Evolutionary conservation across 176 grass and related monocot genomes (phyloP).

Genomic region (Aegilops umbellulata): DNA sequence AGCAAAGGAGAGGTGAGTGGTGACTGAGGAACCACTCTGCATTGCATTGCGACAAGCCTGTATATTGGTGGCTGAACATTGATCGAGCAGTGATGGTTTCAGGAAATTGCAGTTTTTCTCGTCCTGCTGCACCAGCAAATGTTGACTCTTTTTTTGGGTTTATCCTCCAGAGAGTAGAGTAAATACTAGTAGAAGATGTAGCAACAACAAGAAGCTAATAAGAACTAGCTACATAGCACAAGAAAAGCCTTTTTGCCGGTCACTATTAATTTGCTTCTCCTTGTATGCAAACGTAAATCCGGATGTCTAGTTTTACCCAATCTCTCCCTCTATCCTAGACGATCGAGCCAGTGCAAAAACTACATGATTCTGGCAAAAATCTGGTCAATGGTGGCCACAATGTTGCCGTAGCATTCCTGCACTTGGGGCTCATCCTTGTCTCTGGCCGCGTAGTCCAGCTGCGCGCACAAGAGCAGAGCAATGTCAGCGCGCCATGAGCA

Average conservation of each 20-base stretch:
- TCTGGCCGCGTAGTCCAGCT: constrained; percentile 68
- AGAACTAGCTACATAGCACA: constrained; percentile 38
- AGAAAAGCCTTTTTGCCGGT: constrained; percentile 36
- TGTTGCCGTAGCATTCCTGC: constrained; percentile 60
- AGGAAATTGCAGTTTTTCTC: constrained; percentile 40
- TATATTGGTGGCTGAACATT: constrained; percentile 16
- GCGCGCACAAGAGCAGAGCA: not conserved
- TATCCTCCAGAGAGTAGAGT: constrained; percentile 8
- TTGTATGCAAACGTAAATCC: constrained; percentile 14
- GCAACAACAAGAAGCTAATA: constrained; percentile 27
- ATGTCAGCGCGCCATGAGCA: not conserved
- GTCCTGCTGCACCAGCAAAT: constrained; percentile 39
- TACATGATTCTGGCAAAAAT: constrained; percentile 66
- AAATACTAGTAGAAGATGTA: constrained; percentile 40
- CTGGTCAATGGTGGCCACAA: constrained; percentile 47
- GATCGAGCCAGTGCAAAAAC: not conserved
- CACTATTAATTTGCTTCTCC: not conserved
- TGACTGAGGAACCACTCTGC: constrained; percentile 8
- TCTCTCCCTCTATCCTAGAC: not conserved
- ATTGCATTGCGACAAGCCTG: constrained; percentile 30
- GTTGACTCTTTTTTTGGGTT: constrained; percentile 40
- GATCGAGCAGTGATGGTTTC: constrained; percentile 13
- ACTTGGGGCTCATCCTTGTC: constrained; percentile 52
- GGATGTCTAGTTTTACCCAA: not conserved
- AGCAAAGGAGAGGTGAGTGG: constrained; percentile 26